Conservation (phyloP, 257 asterid species). For the Ilex aquifolium region DNA sequence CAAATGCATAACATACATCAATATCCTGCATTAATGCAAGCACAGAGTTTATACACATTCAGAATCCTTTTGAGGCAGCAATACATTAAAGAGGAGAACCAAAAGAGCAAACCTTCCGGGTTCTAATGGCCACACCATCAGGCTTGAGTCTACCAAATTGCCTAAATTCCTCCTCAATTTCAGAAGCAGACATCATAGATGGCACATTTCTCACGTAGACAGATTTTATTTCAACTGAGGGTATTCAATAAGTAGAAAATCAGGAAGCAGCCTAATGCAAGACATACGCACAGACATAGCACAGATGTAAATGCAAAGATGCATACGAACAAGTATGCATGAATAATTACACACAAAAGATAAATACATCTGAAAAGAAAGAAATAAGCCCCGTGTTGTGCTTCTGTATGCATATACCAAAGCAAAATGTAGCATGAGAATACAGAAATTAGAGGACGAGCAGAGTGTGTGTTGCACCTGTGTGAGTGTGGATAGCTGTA, state of each 20-base stretch:
- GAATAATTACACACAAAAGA: too few species aligned
- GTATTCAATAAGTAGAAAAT: constrained; percentile 4
- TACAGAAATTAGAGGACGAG: too few species aligned
- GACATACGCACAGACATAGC: too few species aligned
- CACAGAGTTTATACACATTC: constrained; percentile 1
- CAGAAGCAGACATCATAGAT: constrained; percentile 79
- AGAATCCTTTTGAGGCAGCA: too few species aligned
- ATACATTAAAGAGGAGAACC: constrained; percentile 12
- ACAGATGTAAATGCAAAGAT: too few species aligned
- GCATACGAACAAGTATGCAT: too few species aligned
- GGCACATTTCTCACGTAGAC: constrained; percentile 94
- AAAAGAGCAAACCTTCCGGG: constrained; percentile 72
- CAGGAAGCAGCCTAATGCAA: background rate
- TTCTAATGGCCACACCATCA: constrained; percentile 95
- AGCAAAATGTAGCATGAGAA: too few species aligned
- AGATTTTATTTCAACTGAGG: constrained; percentile 71
- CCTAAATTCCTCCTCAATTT: constrained; percentile 87
- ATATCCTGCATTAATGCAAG: constrained; percentile 48
- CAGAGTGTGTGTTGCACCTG: too few species aligned
- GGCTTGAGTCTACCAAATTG: constrained; percentile 79
- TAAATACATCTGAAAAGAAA: too few species aligned
- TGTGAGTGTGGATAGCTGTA: too few species aligned
- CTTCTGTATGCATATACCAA: too few species aligned
- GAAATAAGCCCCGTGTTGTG: too few species aligned
- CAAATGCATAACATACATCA: constrained; percentile 93